Evolutionary conservation across 306 rosid species (phyloP), one percentile per base, ranked within the genome.

Genomic region (Arachis hypogaea): DNA sequence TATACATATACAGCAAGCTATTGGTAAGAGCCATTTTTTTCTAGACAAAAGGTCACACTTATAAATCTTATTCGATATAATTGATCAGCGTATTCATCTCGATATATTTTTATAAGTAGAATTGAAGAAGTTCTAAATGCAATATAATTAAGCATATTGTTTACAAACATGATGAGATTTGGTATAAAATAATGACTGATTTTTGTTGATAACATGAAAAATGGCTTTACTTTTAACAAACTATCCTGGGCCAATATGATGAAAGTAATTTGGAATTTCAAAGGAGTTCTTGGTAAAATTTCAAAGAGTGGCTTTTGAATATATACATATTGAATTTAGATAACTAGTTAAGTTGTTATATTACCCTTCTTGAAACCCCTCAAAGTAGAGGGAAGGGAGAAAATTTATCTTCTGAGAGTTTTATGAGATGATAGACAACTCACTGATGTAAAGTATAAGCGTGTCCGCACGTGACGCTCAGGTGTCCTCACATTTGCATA

Each of bases 401-500:
- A 55, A 47, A 49, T 33, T 16, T 66, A 62, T 68, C 11, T 29
- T 49, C 36, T 36, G 71, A 62, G 47, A 59, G n/a, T 40, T 40
- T 71, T n/a, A 75, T 42, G 38, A 10, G 49, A 64, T 10, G 62
- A 55, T 59, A 71, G 10, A 75, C 22, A 77, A 90, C 99, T 89
- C 58, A 92, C 99, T 11, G 99, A 94, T 69, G 99, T 94, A 75
- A 94, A 94, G 87, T 94, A 94, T 36, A 94, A 92, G 77, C 99
- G 96, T 12, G 99, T 94, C 38, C 99, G 88, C 80, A 94, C 96
- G 66, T 94, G 99, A 77, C 97, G 97, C 22, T 92, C 97, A 28
- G 99, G 99, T 45, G 97, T 83, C 89, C 81, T 92, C 72, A 94
- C 99, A 88, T 94, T 94, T 54, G 99, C 99, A 79, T 94, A 94